Percentiles rank a stretch among this genome's conserved stretches.
phyloP scores from a whole-genome alignment of 2,329 filamentous ascomycete genomes.

The Xylariaceae sp. region DNA sequence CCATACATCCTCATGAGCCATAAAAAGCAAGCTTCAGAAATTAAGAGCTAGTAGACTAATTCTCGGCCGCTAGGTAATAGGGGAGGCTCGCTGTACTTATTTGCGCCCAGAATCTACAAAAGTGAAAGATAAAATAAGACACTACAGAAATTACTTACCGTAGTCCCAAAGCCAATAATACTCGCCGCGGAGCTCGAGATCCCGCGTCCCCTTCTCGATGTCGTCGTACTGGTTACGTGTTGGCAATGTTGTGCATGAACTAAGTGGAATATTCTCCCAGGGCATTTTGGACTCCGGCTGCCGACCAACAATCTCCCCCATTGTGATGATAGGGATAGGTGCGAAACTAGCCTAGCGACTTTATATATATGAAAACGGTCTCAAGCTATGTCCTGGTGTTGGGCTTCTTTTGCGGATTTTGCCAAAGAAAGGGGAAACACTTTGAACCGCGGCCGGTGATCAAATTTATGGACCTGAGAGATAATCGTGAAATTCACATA shows the following conservation, averaged over 20 bases:
- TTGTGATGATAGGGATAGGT: not conserved
- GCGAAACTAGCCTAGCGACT: not conserved
- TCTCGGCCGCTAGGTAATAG: too few relatives aligned
- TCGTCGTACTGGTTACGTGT: not conserved
- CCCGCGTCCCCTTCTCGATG: not conserved
- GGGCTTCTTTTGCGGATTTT: too few relatives aligned
- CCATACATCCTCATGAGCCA: not conserved
- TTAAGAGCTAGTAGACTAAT: not conserved
- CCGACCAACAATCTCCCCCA: too few relatives aligned
- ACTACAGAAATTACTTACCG: too few relatives aligned
- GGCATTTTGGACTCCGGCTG: not conserved
- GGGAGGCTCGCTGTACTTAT: too few relatives aligned
- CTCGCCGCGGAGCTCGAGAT: too few relatives aligned
- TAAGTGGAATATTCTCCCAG: not conserved
- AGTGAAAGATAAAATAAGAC: too few relatives aligned
- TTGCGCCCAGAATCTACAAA: too few relatives aligned
- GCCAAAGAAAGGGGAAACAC: too few relatives aligned
- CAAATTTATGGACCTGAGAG: not conserved
- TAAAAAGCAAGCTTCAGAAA: not conserved
- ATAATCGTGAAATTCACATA: not conserved
- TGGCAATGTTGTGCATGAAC: not conserved
- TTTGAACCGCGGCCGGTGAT: too few relatives aligned
- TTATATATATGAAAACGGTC: not conserved
- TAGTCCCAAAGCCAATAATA: too few relatives aligned
- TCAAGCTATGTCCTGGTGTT: too few relatives aligned